Base-by-base conservation (phyloP, 1,284 basidiomycete genomes). In the Sphaerobolus stellatus region DNA sequence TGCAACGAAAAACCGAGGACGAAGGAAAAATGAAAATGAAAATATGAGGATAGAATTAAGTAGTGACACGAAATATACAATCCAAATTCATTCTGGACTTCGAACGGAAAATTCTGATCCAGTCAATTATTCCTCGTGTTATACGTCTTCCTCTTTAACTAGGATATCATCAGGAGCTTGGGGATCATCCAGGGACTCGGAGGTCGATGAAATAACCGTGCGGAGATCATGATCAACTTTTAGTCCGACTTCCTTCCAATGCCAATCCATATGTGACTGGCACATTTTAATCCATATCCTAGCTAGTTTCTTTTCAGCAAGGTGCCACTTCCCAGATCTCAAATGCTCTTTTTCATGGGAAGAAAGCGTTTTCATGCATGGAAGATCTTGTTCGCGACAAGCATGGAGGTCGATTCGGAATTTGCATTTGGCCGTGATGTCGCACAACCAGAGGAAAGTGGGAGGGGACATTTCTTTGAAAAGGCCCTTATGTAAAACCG, bases 211-310 rank as follows among this genome's bases (percentile, higher is more conserved):
- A n/a, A n/a, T n/a, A n/a, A n/a, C n/a, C n/a, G n/a, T n/a, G n/a
- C n/a, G n/a, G n/a, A n/a, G n/a, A n/a, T n/a, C 34, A 33, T 54
- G 52, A 27, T 54, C 52, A 13, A 53, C 14, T 2, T 30, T n/a
- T 25, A 52, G 22, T 3, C 50, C 50, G 14, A 29, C 50, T 29
- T 52, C 41, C 27, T 34, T 45, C 50, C 40, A 45, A 31, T 52
- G 50, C 50, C 43, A 43, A 16, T 54, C 52, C 52, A 38, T 48
- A 31, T 54, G 52, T 5, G 45, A 25, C 27, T 54, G 52, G 43
- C 52, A 54, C 25, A 54, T 54, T 29, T 54, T 54, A 27, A 14
- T 38, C 52, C 52, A 54, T 16, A 54, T 54, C 25, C 36, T 47
- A 18, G 20, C 27, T 13, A 54, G 29, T 27, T 40, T 54, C 16